Conservation (phyloP, 1,284 basidiomycete species). For the Heliocybe sulcata region DNA sequence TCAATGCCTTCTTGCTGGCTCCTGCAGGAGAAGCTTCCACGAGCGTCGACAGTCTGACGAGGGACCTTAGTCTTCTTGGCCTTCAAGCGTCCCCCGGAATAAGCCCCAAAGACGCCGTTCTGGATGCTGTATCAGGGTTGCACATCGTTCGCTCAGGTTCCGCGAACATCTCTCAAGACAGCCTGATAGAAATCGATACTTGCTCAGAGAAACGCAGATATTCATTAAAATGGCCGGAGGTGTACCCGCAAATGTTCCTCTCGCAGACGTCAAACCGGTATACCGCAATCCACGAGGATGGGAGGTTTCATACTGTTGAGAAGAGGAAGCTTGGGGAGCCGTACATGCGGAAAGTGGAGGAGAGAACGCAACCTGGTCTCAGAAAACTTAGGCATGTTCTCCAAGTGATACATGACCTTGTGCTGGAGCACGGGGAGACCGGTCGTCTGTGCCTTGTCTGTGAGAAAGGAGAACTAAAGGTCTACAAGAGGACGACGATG, state of each 20-base stretch:
- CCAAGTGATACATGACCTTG: conserved; percentile 8
- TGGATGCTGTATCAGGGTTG: conserved; percentile 7
- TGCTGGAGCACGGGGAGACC: conserved; percentile 1
- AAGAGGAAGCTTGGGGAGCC: conserved; percentile 24
- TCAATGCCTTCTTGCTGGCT: conserved; percentile 35
- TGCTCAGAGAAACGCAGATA: conserved; percentile 15
- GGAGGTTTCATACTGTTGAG: conserved; percentile 28
- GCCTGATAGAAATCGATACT: conserved; percentile 33
- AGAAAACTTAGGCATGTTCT: conserved; percentile 8
- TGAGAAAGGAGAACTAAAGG: conserved; percentile 2
- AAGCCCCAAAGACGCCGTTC: conserved; percentile 3
- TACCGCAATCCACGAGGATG: conserved; percentile 36
- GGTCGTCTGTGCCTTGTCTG: conserved; percentile 5
- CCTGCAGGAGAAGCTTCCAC: not conserved
- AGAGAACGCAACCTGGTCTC: conserved; percentile 6
- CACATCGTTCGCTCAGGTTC: conserved; percentile 13
- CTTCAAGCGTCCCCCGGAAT: conserved; percentile 9
- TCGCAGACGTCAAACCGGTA: conserved; percentile 42
- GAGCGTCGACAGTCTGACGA: conserved; percentile 6
- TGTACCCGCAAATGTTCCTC: conserved; percentile 39
- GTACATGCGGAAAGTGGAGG: not conserved
- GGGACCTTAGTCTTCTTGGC: conserved; percentile 20
- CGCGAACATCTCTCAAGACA: conserved; percentile 22
- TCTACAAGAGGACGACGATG: not conserved
- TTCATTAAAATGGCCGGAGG: conserved; percentile 26